These are phyloP conservation scores for Fusarium protoensiforme DNA, from an alignment of 2,329 filamentous ascomycete species.

Conservation along the genomic window DNA sequence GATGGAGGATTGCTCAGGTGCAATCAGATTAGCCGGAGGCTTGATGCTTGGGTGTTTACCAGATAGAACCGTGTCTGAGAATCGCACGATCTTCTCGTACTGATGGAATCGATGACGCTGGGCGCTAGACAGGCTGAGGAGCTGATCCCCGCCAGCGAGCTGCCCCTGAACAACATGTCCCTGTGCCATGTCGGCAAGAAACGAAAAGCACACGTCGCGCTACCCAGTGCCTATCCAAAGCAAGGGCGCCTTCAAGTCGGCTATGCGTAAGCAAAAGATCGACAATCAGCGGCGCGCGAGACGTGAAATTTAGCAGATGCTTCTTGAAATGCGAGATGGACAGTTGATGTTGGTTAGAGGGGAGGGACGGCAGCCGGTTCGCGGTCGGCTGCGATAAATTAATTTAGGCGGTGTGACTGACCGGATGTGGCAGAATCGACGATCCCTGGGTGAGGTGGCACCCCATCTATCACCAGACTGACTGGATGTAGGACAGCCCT, in stretches of 20 bases:
- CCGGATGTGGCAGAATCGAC: background rate
- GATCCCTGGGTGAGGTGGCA: background rate
- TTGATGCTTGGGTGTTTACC: conserved; percentile 77
- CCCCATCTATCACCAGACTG: background rate
- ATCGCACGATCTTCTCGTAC: conserved; percentile 82
- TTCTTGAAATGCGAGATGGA: conserved; percentile 14
- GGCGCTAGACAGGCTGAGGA: conserved; percentile 53
- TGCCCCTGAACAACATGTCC: conserved; percentile 29
- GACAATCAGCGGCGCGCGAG: conserved; percentile 19
- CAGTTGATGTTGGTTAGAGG: conserved; percentile 20
- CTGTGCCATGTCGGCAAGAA: conserved; percentile 43
- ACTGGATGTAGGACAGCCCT: no score
- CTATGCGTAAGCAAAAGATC: conserved; percentile 18
- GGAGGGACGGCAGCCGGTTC: background rate
- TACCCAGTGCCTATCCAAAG: conserved; percentile 24
- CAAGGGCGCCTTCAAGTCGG: conserved; percentile 20
- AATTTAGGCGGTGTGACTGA: conserved; percentile 46
- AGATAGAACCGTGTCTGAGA: conserved; percentile 84
- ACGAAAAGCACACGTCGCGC: conserved; percentile 37
- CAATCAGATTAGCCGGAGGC: conserved; percentile 56
- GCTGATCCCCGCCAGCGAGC: conserved; percentile 24
- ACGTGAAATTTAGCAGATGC: conserved; percentile 17
- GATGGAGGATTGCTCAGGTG: conserved; percentile 31
- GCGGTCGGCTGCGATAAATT: conserved; percentile 2
- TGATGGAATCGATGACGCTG: conserved; percentile 70